These are phyloP conservation scores for Prunus dulcis DNA, from an alignment of 306 rosid genomes.

Conservation along the genomic window DNA sequence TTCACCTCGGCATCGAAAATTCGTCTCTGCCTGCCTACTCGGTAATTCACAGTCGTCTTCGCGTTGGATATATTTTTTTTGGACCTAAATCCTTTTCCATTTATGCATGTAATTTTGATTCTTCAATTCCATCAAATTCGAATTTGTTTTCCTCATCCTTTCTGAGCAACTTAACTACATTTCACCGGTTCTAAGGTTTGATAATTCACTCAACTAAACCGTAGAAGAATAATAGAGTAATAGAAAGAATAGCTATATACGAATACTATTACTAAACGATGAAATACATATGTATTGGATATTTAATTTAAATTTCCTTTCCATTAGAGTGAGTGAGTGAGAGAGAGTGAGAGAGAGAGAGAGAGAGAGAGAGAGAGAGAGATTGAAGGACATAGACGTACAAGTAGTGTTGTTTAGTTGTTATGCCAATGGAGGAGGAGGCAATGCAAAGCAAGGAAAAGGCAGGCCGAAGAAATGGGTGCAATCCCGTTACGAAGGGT, in stretches of 20 bases:
- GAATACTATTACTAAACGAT: no score
- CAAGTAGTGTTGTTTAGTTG: neutral
- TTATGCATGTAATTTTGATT: neutral
- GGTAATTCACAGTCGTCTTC: neutral
- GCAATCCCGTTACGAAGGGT: conserved; percentile 47
- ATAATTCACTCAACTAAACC: neutral
- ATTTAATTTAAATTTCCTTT: neutral
- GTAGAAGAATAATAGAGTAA: neutral
- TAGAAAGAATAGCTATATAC: neutral
- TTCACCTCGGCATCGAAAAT: neutral
- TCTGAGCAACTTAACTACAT: neutral
- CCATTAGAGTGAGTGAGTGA: neutral
- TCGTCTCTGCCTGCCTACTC: neutral
- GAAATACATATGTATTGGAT: neutral
- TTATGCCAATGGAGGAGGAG: neutral
- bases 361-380: neutral
- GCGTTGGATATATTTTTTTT: neutral
- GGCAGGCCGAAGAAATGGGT: conserved; percentile 21
- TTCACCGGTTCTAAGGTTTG: neutral
- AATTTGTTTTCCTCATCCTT: neutral
- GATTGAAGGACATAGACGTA: neutral
- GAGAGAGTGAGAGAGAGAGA: neutral
- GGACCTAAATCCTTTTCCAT: neutral
- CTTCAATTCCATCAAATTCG: neutral
- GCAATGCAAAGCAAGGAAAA: conserved; percentile 17